These are phyloP conservation scores for Margaritispora aquatica DNA, from an alignment of 495 filamentous ascomycete species.

Conservation along the genomic window DNA sequence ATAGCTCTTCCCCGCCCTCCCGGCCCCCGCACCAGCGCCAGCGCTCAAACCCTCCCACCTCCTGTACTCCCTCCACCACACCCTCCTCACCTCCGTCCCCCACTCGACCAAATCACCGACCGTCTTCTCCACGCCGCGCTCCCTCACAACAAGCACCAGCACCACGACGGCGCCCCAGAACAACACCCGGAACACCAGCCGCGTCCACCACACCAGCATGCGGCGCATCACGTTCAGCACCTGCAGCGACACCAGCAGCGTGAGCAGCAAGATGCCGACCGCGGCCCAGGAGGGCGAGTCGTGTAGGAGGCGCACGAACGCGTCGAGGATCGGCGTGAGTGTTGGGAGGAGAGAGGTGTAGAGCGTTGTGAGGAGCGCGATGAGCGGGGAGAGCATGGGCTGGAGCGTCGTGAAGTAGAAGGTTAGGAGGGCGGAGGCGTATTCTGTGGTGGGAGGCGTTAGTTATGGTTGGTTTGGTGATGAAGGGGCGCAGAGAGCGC, in stretches of 20 bases:
- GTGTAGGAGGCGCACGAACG: conserved; percentile 7
- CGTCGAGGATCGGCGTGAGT: not conserved
- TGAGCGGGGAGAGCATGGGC: not conserved
- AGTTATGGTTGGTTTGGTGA: not conserved
- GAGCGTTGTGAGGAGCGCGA: not conserved
- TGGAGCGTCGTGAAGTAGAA: not conserved
- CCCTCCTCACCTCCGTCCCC: conserved; percentile 41
- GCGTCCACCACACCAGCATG: conserved; percentile 68
- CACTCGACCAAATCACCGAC: conserved; percentile 51
- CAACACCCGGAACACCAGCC: conserved; percentile 46
- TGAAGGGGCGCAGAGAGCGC: not conserved
- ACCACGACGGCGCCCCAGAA: conserved; percentile 52
- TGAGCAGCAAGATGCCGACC: conserved; percentile 17
- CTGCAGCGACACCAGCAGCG: conserved; percentile 17
- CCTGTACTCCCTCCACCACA: conserved; percentile 51
- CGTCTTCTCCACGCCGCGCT: conserved; percentile 55
- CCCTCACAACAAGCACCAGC: conserved; percentile 50
- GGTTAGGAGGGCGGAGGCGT: not conserved
- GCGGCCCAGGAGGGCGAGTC: conserved; percentile 14
- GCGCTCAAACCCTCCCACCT: conserved; percentile 20
- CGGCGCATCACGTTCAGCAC: conserved; percentile 41
- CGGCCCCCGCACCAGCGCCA: not conserved
- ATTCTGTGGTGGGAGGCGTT: not conserved
- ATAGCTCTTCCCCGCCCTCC: not conserved
- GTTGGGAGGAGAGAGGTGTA: not conserved